These are phyloP conservation scores for Ambrosiella beaveri DNA, from an alignment of 2,329 filamentous ascomycete species.

Conservation along the genomic window DNA sequence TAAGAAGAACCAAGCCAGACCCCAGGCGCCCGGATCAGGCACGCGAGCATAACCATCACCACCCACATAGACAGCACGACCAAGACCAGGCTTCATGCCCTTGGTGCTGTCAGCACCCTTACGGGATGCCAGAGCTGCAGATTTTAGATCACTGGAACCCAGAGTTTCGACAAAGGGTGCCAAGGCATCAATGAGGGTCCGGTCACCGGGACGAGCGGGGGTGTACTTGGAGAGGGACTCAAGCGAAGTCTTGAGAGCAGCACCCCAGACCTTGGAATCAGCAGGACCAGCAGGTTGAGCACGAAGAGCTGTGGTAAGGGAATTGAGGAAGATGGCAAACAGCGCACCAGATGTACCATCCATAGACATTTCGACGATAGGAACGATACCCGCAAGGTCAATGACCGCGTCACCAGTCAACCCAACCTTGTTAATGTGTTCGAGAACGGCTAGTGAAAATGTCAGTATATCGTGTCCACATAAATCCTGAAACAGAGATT, in stretches of 20 bases:
- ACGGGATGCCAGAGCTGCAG: slow-evolving; percentile 59
- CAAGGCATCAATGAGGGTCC: slow-evolving; percentile 79
- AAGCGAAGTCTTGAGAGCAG: slow-evolving; percentile 54
- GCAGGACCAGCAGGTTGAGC: slow-evolving; percentile 24
- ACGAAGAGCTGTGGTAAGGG: slow-evolving; percentile 49
- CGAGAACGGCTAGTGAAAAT: slow-evolving; percentile 28
- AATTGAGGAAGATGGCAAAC: slow-evolving; percentile 75
- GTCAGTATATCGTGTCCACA: neutral
- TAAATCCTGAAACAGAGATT: neutral
- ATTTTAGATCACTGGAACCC: slow-evolving; percentile 45
- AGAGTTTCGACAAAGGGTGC: slow-evolving; percentile 71
- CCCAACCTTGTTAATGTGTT: slow-evolving; percentile 28
- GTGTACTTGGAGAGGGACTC: slow-evolving; percentile 66
- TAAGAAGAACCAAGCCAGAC: slow-evolving; percentile 60
- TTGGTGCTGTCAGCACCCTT: slow-evolving; percentile 70
- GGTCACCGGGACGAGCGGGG: slow-evolving; percentile 72
- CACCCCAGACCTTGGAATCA: slow-evolving; percentile 32
- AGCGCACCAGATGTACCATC: slow-evolving; percentile 45
- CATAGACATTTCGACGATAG: slow-evolving; percentile 39
- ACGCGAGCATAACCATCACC: slow-evolving; percentile 31
- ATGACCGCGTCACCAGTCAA: slow-evolving; percentile 35
- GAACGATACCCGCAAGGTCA: slow-evolving; percentile 34
- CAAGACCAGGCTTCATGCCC: slow-evolving; percentile 79
- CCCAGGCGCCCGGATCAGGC: slow-evolving; percentile 51
- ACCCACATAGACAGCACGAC: slow-evolving; percentile 31